Conservation (phyloP, 495 filamentous ascomycete genomes). For the Glonium stellatum region DNA sequence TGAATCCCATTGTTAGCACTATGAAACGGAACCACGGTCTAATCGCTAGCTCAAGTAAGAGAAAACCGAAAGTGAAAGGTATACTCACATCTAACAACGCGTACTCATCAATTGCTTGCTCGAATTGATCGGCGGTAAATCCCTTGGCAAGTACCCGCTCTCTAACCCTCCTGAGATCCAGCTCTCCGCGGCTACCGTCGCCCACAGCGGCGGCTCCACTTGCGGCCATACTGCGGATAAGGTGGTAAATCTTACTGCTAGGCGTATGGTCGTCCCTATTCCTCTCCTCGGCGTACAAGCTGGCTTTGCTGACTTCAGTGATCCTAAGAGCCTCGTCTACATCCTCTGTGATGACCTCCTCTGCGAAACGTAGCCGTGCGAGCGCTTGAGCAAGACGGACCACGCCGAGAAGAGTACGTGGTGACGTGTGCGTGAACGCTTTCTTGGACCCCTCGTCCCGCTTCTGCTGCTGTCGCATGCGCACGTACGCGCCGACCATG, state of each 20-base stretch:
- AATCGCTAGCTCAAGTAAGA: conserved; percentile 16
- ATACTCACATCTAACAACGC: conserved; percentile 73
- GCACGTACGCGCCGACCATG: conserved; percentile 91
- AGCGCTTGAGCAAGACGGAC: conserved; percentile 90
- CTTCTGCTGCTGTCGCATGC: conserved; percentile 81
- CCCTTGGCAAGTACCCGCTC: conserved; percentile 92
- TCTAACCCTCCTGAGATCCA: conserved; percentile 78
- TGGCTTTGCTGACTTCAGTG: conserved; percentile 85
- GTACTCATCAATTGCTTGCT: conserved; percentile 82
- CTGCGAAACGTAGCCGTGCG: conserved; percentile 83
- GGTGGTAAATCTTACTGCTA: conserved; percentile 85
- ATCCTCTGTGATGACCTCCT: conserved; percentile 78
- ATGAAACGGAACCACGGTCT: background rate
- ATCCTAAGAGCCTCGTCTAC: conserved; percentile 91
- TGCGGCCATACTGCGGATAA: conserved; percentile 78
- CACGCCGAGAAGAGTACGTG: conserved; percentile 86
- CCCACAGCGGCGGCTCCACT: conserved; percentile 70
- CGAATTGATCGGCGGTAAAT: conserved; percentile 89
- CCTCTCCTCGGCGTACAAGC: conserved; percentile 60
- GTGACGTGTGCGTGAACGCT: conserved; percentile 86
- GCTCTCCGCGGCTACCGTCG: conserved; percentile 63
- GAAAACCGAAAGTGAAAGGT: conserved; percentile 7
- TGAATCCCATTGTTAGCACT: conserved; percentile 37
- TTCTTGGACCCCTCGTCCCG: conserved; percentile 79
- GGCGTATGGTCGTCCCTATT: conserved; percentile 65